Base-by-base conservation (phyloP, 345 rosid species). In the Stellera chamaejasme region DNA sequence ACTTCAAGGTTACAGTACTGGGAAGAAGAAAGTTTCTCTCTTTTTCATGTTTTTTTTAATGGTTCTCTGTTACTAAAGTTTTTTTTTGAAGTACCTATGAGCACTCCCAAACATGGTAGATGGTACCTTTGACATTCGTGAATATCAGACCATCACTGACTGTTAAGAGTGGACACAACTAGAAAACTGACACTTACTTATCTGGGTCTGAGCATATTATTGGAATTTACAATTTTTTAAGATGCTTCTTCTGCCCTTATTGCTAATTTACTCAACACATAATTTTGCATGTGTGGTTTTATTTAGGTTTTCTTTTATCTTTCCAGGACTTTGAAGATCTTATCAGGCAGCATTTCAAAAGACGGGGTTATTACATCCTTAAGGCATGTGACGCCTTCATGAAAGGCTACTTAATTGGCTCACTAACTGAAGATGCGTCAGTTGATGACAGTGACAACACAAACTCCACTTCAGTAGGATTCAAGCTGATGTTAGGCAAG, bases 401-500 rank as follows among this genome's bases (percentile, higher is more conserved):
- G 97, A 84, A 82, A 63, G 99, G 99, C 66, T 77, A 73, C 69
- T 66, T 94, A 62, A 90, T 94, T 23, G 97, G 97, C 41, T 87
- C 97, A 55, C 96, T 90, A n/a, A 48, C 73, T 41, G 66, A 78
- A 70, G 95, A 90, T 52, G 96, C 87, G 3, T 76, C 86, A 1
- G 69, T 66, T 39, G 75, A 66, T 55, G 68, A 73, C 51, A 69
- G 66, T 47, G 63, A 65, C 56, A 61, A 63, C 36, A 83, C 79
- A 19, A 82, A 85, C 66, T 71, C 82, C 61, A 87, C 81, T 56
- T 94, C 97, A 0, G 89, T 83, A 55, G 97, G 99, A 43, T 90
- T 94, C 81, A 90, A 90, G 77, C 69, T 94, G 71, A 94, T 94
- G 95, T 60, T 94, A 70, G 83, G 78, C 47, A 94, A 94, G 87